Percentiles rank a stretch among this genome's conserved stretches.
These are phyloP conservation scores for Russula olivacea DNA, from an alignment of 768 basidiomycete species.

Conservation along the genomic window DNA sequence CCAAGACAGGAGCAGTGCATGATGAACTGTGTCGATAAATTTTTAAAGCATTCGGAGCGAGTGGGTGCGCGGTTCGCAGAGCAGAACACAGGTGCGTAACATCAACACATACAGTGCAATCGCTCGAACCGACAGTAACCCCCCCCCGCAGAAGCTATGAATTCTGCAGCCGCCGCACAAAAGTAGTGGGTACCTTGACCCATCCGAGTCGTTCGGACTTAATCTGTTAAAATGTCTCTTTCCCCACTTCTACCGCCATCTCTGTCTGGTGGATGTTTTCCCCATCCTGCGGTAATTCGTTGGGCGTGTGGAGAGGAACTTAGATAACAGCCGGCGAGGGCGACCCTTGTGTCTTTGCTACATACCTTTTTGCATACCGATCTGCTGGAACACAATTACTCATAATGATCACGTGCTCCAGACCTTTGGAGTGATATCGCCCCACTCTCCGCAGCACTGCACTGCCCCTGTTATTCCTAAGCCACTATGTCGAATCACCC, in stretches of 20 bases:
- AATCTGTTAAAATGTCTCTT: not conserved
- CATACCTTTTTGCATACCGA: too few relatives aligned
- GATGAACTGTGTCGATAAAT: conserved; percentile 94
- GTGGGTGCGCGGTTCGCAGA: conserved; percentile 91
- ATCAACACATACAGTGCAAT: not conserved
- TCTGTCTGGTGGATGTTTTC: not conserved
- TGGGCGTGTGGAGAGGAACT: not conserved
- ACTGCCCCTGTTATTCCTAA: not conserved
- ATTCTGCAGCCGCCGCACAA: conserved; percentile 31
- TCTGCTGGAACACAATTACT: too few relatives aligned
- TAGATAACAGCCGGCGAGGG: not conserved
- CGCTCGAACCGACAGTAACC: conserved; percentile 1
- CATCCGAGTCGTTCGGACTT: not conserved
- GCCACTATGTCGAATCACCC: conserved; percentile 31
- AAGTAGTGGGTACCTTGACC: conserved; percentile 20
- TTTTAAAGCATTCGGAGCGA: conserved; percentile 92
- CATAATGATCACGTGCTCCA: not conserved
- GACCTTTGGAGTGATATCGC: not conserved
- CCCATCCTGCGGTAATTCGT: not conserved
- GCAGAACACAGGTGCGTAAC: conserved; percentile 74
- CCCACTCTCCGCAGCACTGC: too few relatives aligned
- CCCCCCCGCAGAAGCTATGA: conserved; percentile 37
- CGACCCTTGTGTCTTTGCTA: not conserved
- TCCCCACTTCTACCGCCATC: not conserved
- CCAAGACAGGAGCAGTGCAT: conserved; percentile 73